Percentiles rank a stretch among this genome's conserved stretches.
phyloP scores from a whole-genome alignment of 495 filamentous ascomycete species.

The Penicillium cinerascens region DNA sequence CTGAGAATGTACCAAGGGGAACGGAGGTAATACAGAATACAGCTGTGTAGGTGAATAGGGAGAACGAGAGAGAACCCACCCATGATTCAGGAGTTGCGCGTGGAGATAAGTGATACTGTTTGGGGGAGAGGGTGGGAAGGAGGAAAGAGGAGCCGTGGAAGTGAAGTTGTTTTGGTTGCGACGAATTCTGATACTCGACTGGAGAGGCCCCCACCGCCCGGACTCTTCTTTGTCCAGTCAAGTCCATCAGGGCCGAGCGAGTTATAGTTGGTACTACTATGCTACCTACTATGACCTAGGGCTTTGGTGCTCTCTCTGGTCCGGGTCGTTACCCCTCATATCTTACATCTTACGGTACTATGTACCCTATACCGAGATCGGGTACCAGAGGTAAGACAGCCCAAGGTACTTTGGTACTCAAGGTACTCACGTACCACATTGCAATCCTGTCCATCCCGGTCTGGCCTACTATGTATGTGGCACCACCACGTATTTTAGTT shows the following conservation, averaged over 20 bases:
- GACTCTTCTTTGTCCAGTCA: slow-evolving; percentile 1
- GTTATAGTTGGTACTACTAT: too few relatives aligned
- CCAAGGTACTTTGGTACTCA: not conserved
- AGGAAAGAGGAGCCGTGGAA: slow-evolving; percentile 16
- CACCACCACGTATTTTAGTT: not conserved
- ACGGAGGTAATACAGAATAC: not conserved
- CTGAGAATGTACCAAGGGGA: slow-evolving; percentile 25
- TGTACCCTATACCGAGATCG: not conserved
- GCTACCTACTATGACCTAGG: too few relatives aligned
- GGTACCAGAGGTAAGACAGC: not conserved
- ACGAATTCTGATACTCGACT: not conserved
- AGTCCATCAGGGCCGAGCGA: not conserved
- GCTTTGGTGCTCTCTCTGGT: too few relatives aligned
- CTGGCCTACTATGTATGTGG: not conserved
- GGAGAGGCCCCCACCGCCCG: slow-evolving; percentile 11
- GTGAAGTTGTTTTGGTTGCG: slow-evolving; percentile 20
- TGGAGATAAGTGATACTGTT: not conserved
- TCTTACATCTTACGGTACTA: not conserved
- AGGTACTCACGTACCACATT: not conserved
- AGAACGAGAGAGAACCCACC: slow-evolving; percentile 19
- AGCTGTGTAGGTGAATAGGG: not conserved
- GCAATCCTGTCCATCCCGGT: not conserved
- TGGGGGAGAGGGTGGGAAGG: slow-evolving; percentile 2
- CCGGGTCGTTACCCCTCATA: too few relatives aligned
- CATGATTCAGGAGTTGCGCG: slow-evolving; percentile 16